Conservation (phyloP, 2,329 filamentous ascomycete species). For the Paecilomyces fulvus region DNA sequence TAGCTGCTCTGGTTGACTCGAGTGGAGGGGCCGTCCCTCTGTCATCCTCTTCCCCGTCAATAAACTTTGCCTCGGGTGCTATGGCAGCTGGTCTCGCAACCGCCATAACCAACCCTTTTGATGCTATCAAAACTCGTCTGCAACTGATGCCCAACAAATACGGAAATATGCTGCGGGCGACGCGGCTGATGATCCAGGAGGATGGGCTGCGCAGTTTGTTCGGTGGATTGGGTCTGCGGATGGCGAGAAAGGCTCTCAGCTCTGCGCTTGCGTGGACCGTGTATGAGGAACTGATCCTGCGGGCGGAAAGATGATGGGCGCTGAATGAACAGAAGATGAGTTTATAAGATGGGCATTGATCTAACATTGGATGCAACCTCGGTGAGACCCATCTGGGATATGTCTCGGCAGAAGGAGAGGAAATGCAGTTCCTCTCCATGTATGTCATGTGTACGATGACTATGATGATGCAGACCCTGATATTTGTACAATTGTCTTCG, state of each 20-base stretch:
- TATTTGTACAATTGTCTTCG: conserved; percentile 12
- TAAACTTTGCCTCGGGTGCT: conserved; percentile 80
- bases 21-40: conserved; percentile 11
- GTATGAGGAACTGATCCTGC: conserved; percentile 84
- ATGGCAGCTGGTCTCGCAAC: conserved; percentile 76
- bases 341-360: conserved; percentile 5
- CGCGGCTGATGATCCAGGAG: conserved; percentile 66
- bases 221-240: conserved; percentile 75
- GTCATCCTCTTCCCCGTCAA: conserved; percentile 37
- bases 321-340: conserved; percentile 15
- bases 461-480: background rate
- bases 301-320: conserved; percentile 48
- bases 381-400: background rate
- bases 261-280: conserved; percentile 95
- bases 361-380: no score
- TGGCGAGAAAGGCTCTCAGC: conserved; percentile 84
- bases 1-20: conserved; percentile 17
- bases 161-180: conserved; percentile 71
- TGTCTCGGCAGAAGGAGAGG: background rate
- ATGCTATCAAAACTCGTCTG: conserved; percentile 89
- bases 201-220: conserved; percentile 76
- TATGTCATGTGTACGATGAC: background rate
- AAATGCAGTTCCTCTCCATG: background rate
- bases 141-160: conserved; percentile 82
- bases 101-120: conserved; percentile 88